These are phyloP conservation scores for Aspergillus fumigatiaffinis DNA, from an alignment of 2,329 filamentous ascomycete genomes.

Conservation along the genomic window DNA sequence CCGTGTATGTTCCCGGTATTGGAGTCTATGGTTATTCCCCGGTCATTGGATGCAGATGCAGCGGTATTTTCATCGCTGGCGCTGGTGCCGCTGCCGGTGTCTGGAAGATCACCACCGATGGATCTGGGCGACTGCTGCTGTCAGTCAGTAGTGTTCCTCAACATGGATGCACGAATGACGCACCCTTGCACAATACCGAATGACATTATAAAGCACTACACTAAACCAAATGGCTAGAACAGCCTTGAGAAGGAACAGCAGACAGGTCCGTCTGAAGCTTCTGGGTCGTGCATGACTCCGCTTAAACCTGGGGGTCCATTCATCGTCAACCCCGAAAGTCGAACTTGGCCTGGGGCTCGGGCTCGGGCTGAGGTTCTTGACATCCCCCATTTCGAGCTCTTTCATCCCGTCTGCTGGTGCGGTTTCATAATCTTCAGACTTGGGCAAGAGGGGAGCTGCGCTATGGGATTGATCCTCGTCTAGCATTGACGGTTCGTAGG, in stretches of 20 bases:
- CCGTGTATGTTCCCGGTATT: conserved; percentile 20
- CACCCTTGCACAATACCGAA: not conserved
- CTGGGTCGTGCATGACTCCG: not conserved
- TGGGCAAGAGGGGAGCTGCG: not conserved
- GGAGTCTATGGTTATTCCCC: conserved; percentile 19
- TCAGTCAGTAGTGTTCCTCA: too few relatives aligned
- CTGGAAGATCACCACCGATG: not conserved
- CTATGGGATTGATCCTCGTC: not conserved
- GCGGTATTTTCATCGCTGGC: too few relatives aligned
- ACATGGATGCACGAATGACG: not conserved
- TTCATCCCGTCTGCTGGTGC: not conserved
- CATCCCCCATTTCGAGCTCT: not conserved
- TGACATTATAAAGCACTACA: not conserved
- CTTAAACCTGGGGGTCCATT: not conserved
- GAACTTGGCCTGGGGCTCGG: not conserved
- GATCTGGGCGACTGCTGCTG: not conserved
- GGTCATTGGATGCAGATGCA: not conserved
- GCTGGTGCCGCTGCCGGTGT: not conserved
- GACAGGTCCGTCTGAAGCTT: not conserved
- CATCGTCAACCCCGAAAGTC: not conserved
- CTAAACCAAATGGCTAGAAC: not conserved
- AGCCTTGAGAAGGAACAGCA: not conserved
- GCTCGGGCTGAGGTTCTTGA: not conserved
- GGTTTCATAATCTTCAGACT: not conserved
- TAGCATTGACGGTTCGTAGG: not conserved